These are phyloP conservation scores for Spirogloea muscicola DNA, from an alignment of 139 green algal species.

Conservation along the genomic window DNA sequence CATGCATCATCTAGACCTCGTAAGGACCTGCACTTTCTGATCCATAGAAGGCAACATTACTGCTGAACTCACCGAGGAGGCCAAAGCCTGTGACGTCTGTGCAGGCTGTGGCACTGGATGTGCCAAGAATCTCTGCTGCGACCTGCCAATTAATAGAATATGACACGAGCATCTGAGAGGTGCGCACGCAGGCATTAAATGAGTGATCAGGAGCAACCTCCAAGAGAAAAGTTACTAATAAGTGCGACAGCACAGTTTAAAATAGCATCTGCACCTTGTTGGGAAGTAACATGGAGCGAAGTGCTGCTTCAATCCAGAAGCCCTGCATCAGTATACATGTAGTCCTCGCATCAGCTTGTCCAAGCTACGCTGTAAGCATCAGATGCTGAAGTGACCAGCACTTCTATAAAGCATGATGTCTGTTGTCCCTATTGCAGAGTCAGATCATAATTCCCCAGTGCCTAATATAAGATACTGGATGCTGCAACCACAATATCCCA, in stretches of 20 bases:
- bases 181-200: background rate
- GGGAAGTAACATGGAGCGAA: constrained; percentile 61
- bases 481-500: background rate
- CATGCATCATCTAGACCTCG: too few relatives aligned
- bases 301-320: constrained; percentile 45
- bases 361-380: too few relatives aligned
- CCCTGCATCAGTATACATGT: constrained; percentile 8
- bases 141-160: constrained; percentile 4
- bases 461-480: background rate
- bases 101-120: constrained; percentile 60
- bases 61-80: constrained; percentile 71
- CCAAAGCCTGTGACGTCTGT: constrained; percentile 94
- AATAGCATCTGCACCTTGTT: constrained; percentile 40
- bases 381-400: too few relatives aligned
- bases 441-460: background rate
- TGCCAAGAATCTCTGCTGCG: constrained; percentile 54
- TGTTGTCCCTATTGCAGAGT: background rate
- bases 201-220: background rate
- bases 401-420: background rate
- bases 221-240: constrained; percentile 4
- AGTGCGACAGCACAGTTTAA: constrained; percentile 1
- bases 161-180: background rate
- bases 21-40: too few relatives aligned
- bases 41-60: too few relatives aligned
- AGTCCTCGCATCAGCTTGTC: background rate